Evolutionary conservation across 2,329 filamentous ascomycete species (phyloP).

Genomic region (Cladobotryum mycophilum): DNA sequence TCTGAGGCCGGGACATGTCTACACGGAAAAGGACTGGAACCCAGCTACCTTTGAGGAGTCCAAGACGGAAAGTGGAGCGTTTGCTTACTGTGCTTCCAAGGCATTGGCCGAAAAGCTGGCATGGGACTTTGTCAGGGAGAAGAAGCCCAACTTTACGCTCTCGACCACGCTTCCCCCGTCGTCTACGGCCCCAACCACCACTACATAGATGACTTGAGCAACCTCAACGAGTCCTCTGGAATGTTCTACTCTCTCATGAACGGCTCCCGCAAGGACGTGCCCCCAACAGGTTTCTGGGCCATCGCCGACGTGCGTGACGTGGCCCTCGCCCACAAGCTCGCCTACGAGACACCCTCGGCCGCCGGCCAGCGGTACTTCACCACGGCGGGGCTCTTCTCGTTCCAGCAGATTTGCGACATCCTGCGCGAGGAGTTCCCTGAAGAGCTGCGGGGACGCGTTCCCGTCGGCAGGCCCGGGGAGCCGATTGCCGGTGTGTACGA

Average conservation of each 20-base stretch:
- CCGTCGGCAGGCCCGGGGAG: slow-evolving; percentile 19
- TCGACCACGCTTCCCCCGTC: slow-evolving; percentile 20
- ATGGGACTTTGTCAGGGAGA: slow-evolving; percentile 22
- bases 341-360: slow-evolving; percentile 13
- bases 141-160: slow-evolving; percentile 21
- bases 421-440: slow-evolving; percentile 45
- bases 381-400: slow-evolving; percentile 17
- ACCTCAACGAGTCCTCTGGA: slow-evolving; percentile 20
- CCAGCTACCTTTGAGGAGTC: slow-evolving; percentile 31
- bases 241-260: slow-evolving; percentile 24
- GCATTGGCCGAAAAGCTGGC: slow-evolving; percentile 21
- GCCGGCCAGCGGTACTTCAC: slow-evolving; percentile 23
- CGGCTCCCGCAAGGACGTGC: slow-evolving; percentile 20
- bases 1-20: slow-evolving; percentile 17
- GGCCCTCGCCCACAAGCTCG: slow-evolving; percentile 22
- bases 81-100: slow-evolving; percentile 17
- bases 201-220: slow-evolving; percentile 11
- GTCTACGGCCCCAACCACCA: slow-evolving; percentile 21
- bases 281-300: slow-evolving; percentile 14
- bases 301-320: slow-evolving; percentile 25
- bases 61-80: not conserved
- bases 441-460: slow-evolving; percentile 37
- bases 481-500: slow-evolving; percentile 3
- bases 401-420: slow-evolving; percentile 37
- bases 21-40: slow-evolving; percentile 40